These are phyloP conservation scores for Vaccinium darrowii DNA, from an alignment of 148 eudicot genomes.

Conservation along the genomic window DNA sequence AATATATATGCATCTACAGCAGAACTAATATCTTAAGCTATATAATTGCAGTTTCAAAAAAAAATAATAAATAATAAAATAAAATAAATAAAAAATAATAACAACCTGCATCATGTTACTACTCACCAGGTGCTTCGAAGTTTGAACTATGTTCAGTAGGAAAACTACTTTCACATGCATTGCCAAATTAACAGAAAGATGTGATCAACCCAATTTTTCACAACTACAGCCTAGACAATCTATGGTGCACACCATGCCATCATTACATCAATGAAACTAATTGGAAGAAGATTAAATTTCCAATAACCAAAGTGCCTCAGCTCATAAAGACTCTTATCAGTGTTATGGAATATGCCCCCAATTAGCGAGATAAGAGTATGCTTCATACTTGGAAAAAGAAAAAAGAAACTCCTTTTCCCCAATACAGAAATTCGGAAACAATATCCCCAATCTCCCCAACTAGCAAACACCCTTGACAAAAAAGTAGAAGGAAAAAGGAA, in stretches of 20 bases:
- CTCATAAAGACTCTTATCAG: neutral
- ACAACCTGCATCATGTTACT: neutral
- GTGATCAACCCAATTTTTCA: neutral
- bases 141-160: neutral
- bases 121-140: neutral
- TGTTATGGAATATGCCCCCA: neutral
- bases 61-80: neutral
- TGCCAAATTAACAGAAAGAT: neutral
- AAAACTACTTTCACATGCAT: neutral
- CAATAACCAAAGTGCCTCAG: neutral
- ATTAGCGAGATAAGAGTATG: neutral
- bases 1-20: no score
- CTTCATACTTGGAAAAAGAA: no score
- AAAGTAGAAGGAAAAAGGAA: no score
- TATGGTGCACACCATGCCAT: no score
- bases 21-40: slow-evolving; percentile 7
- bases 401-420: no score
- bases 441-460: no score
- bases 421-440: no score
- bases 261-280: neutral
- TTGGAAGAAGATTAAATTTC: neutral
- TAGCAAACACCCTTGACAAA: no score
- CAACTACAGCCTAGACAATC: neutral
- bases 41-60: neutral
- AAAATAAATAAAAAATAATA: neutral